A percentile compares a stretch with the other conserved stretches of the same genome.
Conservation (phyloP, 2,329 filamentous ascomycete genomes). For the Nemania bipapillata region DNA sequence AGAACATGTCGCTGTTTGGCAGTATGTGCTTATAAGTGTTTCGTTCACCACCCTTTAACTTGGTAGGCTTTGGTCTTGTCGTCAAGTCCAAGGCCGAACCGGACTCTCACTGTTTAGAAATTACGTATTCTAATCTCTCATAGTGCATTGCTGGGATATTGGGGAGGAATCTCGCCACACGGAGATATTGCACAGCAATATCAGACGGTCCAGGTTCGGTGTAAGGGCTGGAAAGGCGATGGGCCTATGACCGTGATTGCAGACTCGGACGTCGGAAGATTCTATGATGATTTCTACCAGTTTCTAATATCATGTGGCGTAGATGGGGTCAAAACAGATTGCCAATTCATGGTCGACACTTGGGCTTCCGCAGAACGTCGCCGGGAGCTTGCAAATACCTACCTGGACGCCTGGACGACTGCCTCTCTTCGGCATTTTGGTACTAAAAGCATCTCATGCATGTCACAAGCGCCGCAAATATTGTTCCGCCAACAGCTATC, state of each 20-base stretch:
- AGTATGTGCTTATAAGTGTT: conserved; percentile 54
- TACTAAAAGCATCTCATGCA: conserved; percentile 86
- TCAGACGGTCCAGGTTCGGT: conserved; percentile 72
- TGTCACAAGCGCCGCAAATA: conserved; percentile 88
- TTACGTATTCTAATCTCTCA: not conserved
- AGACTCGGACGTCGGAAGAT: conserved; percentile 75
- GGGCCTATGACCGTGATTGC: conserved; percentile 78
- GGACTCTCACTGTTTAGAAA: not conserved
- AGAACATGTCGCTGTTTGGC: conserved; percentile 91
- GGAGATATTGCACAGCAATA: conserved; percentile 81
- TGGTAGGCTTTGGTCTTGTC: not conserved
- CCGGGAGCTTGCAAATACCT: conserved; percentile 75
- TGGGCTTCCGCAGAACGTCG: conserved; percentile 75
- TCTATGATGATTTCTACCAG: conserved; percentile 91
- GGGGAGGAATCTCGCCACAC: conserved; percentile 84
- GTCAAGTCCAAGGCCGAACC: not conserved
- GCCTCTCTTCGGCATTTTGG: conserved; percentile 81
- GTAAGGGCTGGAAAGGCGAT: conserved; percentile 63
- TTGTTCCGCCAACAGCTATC: conserved; percentile 86
- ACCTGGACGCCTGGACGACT: conserved; percentile 87
- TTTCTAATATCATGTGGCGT: conserved; percentile 81
- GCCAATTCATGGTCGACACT: conserved; percentile 87
- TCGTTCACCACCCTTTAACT: not conserved
- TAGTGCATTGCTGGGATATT: conserved; percentile 80
- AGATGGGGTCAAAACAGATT: conserved; percentile 91